These are phyloP conservation scores for Annulohypoxylon maeteangense DNA, from an alignment of 495 filamentous ascomycete species.

Conservation along the genomic window DNA sequence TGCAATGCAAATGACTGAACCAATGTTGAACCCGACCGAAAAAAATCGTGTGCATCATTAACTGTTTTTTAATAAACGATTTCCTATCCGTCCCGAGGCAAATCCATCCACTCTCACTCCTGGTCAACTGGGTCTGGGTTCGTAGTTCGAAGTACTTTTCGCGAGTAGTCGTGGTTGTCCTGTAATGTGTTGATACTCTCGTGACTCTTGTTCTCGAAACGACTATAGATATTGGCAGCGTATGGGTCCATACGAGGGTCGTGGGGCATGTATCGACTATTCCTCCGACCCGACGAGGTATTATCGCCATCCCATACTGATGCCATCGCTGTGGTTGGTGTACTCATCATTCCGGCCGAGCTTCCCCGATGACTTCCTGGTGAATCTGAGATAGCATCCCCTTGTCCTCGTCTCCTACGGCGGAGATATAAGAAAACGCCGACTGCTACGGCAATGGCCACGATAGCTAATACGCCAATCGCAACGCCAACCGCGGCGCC, in stretches of 20 bases:
- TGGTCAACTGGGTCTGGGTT: constrained; percentile 61
- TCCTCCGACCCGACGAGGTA: constrained; percentile 49
- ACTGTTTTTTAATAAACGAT: constrained; percentile 21
- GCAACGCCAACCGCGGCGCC: constrained; percentile 57
- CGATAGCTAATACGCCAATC: constrained; percentile 51
- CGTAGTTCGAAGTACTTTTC: constrained; percentile 62
- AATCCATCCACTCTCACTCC: constrained; percentile 21
- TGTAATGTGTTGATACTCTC: constrained; percentile 65
- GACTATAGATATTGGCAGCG: constrained; percentile 56
- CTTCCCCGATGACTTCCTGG: constrained; percentile 49
- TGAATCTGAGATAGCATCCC: constrained; percentile 38
- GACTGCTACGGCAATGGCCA: constrained; percentile 41
- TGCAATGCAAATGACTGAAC: constrained; percentile 48
- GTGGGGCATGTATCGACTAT: constrained; percentile 63
- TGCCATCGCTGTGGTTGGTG: constrained; percentile 48
- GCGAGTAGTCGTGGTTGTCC: constrained; percentile 67
- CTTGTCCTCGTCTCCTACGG: constrained; percentile 44
- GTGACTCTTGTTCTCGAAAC: constrained; percentile 60
- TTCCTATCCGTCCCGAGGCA: constrained; percentile 13
- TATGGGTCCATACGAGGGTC: constrained; percentile 67
- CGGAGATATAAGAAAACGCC: constrained; percentile 51
- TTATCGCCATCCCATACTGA: constrained; percentile 53
- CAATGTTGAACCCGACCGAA: constrained; percentile 37
- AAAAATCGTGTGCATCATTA: constrained; percentile 45
- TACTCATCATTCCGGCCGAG: constrained; percentile 54